A percentile compares a stretch with the other conserved stretches of the same genome.
These are phyloP conservation scores for Clitoria ternatea DNA, from an alignment of 306 rosid genomes.

Conservation along the genomic window DNA sequence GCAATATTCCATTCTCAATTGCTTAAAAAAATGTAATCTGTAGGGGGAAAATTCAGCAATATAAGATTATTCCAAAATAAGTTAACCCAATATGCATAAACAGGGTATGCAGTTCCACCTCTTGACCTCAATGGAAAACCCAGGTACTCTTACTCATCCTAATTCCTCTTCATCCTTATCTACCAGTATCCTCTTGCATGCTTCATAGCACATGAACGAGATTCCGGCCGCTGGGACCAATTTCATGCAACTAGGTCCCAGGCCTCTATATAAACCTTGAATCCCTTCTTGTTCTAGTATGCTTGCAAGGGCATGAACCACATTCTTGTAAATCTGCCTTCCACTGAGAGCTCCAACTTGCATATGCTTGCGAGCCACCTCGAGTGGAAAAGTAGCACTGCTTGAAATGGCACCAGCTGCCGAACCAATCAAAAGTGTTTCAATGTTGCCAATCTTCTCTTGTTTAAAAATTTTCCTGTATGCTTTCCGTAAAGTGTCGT, in stretches of 20 bases:
- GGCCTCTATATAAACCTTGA: constrained; percentile 74
- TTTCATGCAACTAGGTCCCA: constrained; percentile 96
- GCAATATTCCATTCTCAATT: constrained; percentile 19
- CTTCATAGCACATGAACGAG: constrained; percentile 97
- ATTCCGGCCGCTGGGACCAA: constrained; percentile 95
- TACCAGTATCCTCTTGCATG: constrained; percentile 80
- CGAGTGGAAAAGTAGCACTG: constrained; percentile 87
- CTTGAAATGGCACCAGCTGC: constrained; percentile 94
- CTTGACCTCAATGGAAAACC: constrained; percentile 3
- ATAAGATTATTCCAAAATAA: constrained; percentile 18
- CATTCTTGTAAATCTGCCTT: constrained; percentile 71
- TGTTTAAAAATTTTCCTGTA: constrained; percentile 66
- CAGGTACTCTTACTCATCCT: constrained; percentile 4
- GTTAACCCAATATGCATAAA: not conserved
- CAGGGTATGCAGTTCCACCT: not conserved
- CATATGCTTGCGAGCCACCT: constrained; percentile 99
- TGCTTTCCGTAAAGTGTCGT: constrained; percentile 74
- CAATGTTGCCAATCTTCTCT: constrained; percentile 86
- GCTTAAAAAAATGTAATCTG: constrained; percentile 6
- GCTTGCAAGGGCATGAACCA: constrained; percentile 78
- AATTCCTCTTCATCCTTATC: constrained; percentile 56
- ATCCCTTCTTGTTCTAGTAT: constrained; percentile 82
- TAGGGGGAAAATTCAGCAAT: not conserved
- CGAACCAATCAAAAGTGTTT: constrained; percentile 92
- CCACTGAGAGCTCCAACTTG: constrained; percentile 91